Evolutionary conservation across 768 basidiomycete species (phyloP), one percentile per base, ranked within the genome.

Genomic region (Tricholoma matsutake): DNA sequence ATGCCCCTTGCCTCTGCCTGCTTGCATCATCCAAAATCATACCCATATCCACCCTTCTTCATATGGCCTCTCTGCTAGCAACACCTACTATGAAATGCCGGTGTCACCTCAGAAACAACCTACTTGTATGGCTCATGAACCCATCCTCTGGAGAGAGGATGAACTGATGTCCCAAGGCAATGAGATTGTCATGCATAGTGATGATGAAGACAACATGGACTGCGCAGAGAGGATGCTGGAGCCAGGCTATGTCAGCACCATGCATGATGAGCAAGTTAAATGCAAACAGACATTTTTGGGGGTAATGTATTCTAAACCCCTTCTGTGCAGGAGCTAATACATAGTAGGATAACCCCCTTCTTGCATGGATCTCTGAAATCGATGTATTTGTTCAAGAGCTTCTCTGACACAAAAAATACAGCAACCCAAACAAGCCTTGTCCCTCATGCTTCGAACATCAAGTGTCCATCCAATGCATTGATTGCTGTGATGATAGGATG

Each of bases 271-370:
- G 49, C 28, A 16, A 7, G 49, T 52, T 14, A 52, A 52, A 52
- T 25, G 10, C 25, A 49, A 13, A 11, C 4, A 25, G 13, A 10
- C 25, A 28, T 49, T 22, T 5, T 28, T 49, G 47, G 47, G 47
- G 25, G 47, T 49, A 49, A 28, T 5, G 8, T 49, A 1, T 49
- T 49, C 47, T 28, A 49, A 18, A n/a, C 18, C 39, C 39, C 39
- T 22, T 25, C 20, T 35, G 14, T 11, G 10, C 39, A 28, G 16
- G 31, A 25, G 28, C 9, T 49, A n/a, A n/a, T n/a, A n/a, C n/a
- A n/a, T n/a, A n/a, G n/a, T n/a, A n/a, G n/a, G 55, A 56, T 56
- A 37, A 56, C 35, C 55, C 55, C 16, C 34, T 56, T 9, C 55
- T 37, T 29, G 35, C 35, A 22, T 56, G 55, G 55, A 56, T 39